Percentiles rank a stretch among this genome's conserved stretches.
phyloP scores from a whole-genome alignment of 495 filamentous ascomycete species.

The Rostrohypoxylon terebratum region DNA sequence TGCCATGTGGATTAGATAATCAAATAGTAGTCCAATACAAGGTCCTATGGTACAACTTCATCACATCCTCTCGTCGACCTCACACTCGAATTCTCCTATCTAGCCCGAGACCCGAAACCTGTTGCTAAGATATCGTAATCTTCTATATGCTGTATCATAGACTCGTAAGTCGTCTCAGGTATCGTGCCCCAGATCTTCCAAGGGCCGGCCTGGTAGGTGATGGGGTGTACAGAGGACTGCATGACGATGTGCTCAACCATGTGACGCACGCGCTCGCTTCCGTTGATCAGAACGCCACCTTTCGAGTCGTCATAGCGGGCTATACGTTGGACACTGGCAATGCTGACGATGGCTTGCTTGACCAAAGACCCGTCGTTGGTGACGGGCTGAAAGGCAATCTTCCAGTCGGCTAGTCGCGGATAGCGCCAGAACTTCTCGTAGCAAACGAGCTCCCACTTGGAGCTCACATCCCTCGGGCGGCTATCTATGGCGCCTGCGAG shows the following conservation, averaged over 20 bases:
- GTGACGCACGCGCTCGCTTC: slow-evolving; percentile 69
- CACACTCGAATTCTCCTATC: too few relatives aligned
- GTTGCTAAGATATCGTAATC: slow-evolving; percentile 6
- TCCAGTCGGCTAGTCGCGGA: slow-evolving; percentile 72
- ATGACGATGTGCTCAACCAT: slow-evolving; percentile 83
- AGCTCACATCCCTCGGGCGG: slow-evolving; percentile 60
- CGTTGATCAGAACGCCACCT: slow-evolving; percentile 51
- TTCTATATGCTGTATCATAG: slow-evolving; percentile 48
- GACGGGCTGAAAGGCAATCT: slow-evolving; percentile 62
- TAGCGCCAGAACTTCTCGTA: slow-evolving; percentile 61
- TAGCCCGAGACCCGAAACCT: not conserved
- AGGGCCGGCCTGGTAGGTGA: slow-evolving; percentile 63
- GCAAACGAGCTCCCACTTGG: slow-evolving; percentile 75
- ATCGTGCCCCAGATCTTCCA: slow-evolving; percentile 85
- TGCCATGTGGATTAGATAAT: not conserved
- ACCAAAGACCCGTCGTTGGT: slow-evolving; percentile 53
- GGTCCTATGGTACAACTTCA: slow-evolving; percentile 3
- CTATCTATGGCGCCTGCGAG: slow-evolving; percentile 67
- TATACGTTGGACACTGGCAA: slow-evolving; percentile 74
- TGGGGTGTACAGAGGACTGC: slow-evolving; percentile 65
- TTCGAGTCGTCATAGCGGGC: slow-evolving; percentile 52
- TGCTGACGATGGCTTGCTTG: slow-evolving; percentile 78
- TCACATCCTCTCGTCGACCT: not conserved
- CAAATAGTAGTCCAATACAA: slow-evolving; percentile 3
- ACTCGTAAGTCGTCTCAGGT: slow-evolving; percentile 68